Percentiles rank a stretch among this genome's conserved stretches.
Evolutionary conservation across 73 alveolate genomes (phyloP).

Genomic region (Symbiodinium pilosum): DNA sequence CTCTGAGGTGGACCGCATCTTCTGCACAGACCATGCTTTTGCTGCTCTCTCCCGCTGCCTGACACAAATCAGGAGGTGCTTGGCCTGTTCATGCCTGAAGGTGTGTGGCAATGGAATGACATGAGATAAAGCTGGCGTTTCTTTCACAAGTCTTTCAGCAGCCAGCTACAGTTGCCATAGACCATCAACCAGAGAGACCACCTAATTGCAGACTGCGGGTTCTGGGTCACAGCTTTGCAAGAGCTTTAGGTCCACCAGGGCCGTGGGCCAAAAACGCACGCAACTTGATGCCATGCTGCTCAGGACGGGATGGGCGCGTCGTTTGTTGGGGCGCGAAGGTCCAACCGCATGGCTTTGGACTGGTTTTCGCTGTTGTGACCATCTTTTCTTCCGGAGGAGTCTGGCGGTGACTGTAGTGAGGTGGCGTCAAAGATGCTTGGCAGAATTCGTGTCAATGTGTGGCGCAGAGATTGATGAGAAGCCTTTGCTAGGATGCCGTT

Average conservation of each 20-base stretch:
- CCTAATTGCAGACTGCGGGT: neutral
- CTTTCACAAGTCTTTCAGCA: too few relatives aligned
- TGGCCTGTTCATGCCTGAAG: too few relatives aligned
- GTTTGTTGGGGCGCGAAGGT: constrained; percentile 77
- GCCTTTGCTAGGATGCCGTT: too few relatives aligned
- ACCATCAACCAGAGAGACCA: too few relatives aligned
- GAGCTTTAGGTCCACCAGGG: too few relatives aligned
- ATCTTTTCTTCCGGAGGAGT: neutral
- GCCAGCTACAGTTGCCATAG: too few relatives aligned
- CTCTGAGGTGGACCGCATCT: constrained; percentile 52
- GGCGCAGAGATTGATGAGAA: too few relatives aligned
- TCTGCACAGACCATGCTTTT: constrained; percentile 76
- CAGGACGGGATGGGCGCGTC: constrained; percentile 83
- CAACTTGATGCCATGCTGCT: neutral
- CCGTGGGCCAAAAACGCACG: too few relatives aligned
- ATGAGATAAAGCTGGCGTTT: too few relatives aligned
- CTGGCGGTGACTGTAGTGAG: neutral
- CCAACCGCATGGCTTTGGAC: neutral
- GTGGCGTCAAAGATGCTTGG: neutral
- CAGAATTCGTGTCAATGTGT: too few relatives aligned
- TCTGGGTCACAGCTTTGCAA: neutral
- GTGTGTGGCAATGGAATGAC: too few relatives aligned
- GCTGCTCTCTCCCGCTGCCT: constrained; percentile 41
- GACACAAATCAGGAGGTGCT: too few relatives aligned
- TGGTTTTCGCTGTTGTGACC: neutral